Evolutionary conservation across 1,284 basidiomycete species (phyloP).

Genomic region (Cryptococcus wingfieldii): DNA sequence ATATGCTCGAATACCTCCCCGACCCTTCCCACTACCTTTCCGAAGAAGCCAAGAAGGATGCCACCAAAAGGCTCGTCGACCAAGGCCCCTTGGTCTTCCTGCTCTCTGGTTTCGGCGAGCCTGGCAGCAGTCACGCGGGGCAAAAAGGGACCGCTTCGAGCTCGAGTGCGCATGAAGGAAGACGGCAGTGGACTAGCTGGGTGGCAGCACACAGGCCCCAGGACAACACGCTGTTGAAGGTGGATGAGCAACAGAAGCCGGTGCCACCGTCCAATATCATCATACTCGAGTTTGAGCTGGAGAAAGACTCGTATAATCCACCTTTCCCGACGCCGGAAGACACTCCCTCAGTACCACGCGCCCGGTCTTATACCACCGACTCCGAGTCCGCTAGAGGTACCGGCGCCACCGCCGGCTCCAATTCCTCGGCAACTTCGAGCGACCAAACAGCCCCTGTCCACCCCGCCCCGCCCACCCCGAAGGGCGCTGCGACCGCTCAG

Average conservation of each 20-base stretch:
- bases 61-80: too few relatives aligned
- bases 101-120: constrained; percentile 66
- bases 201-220: constrained; percentile 69
- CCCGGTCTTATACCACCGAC: constrained; percentile 7
- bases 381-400: constrained; percentile 26
- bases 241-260: constrained; percentile 24
- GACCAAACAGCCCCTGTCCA: too few relatives aligned
- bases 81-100: constrained; percentile 66
- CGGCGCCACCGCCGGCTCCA: not conserved
- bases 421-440: too few relatives aligned
- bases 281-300: constrained; percentile 79
- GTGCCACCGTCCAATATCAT: constrained; percentile 50
- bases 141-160: constrained; percentile 36
- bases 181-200: constrained; percentile 72
- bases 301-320: constrained; percentile 68
- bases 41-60: constrained; percentile 42
- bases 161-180: constrained; percentile 19
- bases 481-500: too few relatives aligned
- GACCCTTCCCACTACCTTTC: constrained; percentile 48
- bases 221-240: constrained; percentile 25
- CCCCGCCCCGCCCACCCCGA: too few relatives aligned
- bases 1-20: constrained; percentile 67
- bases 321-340: constrained; percentile 55
- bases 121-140: constrained; percentile 50
- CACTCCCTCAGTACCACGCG: not conserved